Evolutionary conservation across 148 eudicot species (phyloP).

Genomic region (Fallopia convolvulus): DNA sequence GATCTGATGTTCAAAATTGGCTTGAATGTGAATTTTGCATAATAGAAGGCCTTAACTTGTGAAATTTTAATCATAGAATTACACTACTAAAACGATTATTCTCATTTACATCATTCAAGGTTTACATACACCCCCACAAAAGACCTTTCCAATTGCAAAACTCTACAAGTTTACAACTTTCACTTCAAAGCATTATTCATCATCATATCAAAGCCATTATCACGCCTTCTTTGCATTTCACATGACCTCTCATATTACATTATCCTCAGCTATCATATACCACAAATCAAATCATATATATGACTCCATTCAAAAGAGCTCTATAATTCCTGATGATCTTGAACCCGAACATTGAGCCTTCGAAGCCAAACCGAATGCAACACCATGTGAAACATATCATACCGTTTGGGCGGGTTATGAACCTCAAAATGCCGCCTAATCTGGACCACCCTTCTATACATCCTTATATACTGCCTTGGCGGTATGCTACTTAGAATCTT

Average conservation of each 20-base stretch:
- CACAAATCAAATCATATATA: neutral
- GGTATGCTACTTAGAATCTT: constrained; percentile 45
- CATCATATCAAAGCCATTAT: too few relatives aligned
- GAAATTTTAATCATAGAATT: too few relatives aligned
- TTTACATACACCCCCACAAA: too few relatives aligned
- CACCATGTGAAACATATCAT: constrained; percentile 73
- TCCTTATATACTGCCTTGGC: constrained; percentile 38
- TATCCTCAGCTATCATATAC: neutral
- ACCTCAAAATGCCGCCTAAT: constrained; percentile 65
- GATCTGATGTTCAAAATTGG: too few relatives aligned
- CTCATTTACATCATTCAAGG: too few relatives aligned
- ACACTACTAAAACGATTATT: too few relatives aligned
- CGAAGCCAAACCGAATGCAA: constrained; percentile 88
- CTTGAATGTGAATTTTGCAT: too few relatives aligned
- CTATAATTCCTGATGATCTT: constrained; percentile 19
- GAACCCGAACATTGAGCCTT: constrained; percentile 45
- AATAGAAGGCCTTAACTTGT: too few relatives aligned
- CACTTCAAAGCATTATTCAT: too few relatives aligned
- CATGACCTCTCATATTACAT: neutral
- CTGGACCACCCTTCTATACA: constrained; percentile 52
- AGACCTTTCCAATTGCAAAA: too few relatives aligned
- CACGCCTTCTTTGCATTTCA: neutral
- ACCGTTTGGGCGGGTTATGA: constrained; percentile 52
- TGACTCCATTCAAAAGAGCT: neutral
- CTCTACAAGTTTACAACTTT: too few relatives aligned